Percentiles rank a stretch among this genome's conserved stretches.
phyloP scores from a whole-genome alignment of 139 green algal species.

The Monoraphidium neglectum region DNA sequence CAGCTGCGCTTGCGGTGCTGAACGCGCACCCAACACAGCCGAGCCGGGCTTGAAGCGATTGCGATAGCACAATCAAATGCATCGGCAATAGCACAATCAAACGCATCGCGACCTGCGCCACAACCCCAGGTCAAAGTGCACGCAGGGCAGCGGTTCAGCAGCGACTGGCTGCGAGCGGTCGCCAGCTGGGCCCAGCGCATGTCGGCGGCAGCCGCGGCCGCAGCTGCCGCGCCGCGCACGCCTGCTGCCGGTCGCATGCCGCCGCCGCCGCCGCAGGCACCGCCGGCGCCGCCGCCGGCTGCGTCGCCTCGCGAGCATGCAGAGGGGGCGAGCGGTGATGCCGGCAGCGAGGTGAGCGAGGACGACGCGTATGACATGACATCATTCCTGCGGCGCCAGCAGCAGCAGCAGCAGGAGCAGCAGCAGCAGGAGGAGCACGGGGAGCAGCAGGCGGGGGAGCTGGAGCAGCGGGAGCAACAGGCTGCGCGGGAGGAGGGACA shows the following conservation, averaged over 20 bases:
- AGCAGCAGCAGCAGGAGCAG: conserved; percentile 7
- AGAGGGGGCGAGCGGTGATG: background rate
- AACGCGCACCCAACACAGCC: no score
- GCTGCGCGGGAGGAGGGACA: background rate
- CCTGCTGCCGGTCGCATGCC: no score
- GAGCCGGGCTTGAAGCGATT: no score
- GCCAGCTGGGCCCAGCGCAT: conserved; percentile 22
- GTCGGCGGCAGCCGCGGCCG: background rate
- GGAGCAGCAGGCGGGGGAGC: background rate
- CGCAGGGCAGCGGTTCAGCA: conserved; percentile 17
- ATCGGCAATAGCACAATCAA: no score
- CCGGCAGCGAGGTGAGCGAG: background rate
- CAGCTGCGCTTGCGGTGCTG: no score
- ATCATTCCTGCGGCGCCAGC: conserved; percentile 8
- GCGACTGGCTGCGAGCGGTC: conserved; percentile 18
- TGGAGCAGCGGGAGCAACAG: background rate
- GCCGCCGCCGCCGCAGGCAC: no score
- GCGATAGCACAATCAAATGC: no score
- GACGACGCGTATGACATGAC: conserved; percentile 29
- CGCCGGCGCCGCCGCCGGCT: no score
- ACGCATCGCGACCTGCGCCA: background rate
- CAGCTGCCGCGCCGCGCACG: no score
- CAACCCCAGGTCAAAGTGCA: conserved; percentile 21
- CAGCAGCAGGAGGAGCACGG: background rate
- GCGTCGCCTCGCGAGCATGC: background rate